phyloP scores from a whole-genome alignment of 176 grass and related monocot genomes.

The Sorghum bicolor region DNA sequence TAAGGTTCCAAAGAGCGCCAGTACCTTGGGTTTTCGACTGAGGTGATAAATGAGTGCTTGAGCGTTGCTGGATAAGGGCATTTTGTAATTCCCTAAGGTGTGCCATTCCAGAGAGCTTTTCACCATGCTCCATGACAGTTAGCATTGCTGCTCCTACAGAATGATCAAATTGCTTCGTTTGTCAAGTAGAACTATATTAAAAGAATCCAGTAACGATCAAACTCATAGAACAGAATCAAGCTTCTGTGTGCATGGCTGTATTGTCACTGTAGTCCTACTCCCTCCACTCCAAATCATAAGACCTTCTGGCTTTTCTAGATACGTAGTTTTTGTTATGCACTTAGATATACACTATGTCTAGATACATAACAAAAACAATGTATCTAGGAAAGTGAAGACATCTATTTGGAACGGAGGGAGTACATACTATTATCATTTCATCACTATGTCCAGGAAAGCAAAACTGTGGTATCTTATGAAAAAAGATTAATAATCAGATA shows the following conservation, averaged over 20 bases:
- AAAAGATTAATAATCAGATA: slow-evolving; percentile 11
- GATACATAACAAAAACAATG: not conserved
- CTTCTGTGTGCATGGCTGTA: not conserved
- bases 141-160: slow-evolving; percentile 72
- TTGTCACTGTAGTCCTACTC: not conserved
- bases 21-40: slow-evolving; percentile 44
- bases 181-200: slow-evolving; percentile 1
- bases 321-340: not conserved
- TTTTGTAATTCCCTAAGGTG: slow-evolving; percentile 94
- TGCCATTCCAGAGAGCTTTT: slow-evolving; percentile 89
- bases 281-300: not conserved
- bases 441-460: slow-evolving; percentile 1
- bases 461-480: not conserved
- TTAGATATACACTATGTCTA: not conserved
- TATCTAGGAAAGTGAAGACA: not conserved
- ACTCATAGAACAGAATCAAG: not conserved
- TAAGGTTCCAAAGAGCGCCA: slow-evolving; percentile 85
- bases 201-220: not conserved
- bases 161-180: slow-evolving; percentile 3
- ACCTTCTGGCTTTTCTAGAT: not conserved
- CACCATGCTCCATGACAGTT: slow-evolving; percentile 95
- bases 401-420: not conserved
- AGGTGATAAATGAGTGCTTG: slow-evolving; percentile 40
- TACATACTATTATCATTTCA: not conserved
- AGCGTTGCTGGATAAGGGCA: slow-evolving; percentile 53